A percentile compares a stretch with the other conserved stretches of the same genome.
phyloP scores from a whole-genome alignment of 2,329 filamentous ascomycete species.

The Stagonosporopsis vannaccii region DNA sequence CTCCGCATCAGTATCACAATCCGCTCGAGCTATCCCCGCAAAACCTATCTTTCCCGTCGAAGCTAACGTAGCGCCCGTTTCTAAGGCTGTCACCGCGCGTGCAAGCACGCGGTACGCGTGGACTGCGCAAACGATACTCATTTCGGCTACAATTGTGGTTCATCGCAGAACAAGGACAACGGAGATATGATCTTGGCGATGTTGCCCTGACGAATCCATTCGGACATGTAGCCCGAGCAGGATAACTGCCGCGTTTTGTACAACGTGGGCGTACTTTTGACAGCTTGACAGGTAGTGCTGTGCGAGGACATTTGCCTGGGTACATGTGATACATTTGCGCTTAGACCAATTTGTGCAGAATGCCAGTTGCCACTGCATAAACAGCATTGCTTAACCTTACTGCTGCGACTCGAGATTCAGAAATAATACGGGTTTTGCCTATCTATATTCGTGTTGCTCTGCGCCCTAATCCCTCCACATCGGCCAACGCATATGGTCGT shows the following conservation, averaged over 20 bases:
- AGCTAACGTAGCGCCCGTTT: background rate
- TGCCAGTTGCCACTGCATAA: background rate
- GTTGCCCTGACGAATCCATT: conserved; percentile 5
- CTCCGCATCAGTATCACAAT: background rate
- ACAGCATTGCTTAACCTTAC: background rate
- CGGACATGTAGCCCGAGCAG: conserved; percentile 22
- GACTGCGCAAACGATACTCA: background rate
- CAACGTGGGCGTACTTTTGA: conserved; percentile 23
- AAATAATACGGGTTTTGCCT: background rate
- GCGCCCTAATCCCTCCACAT: background rate
- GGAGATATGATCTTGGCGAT: conserved; percentile 6
- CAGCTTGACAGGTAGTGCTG: conserved; percentile 36
- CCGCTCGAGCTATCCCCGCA: background rate
- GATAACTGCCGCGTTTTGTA: conserved; percentile 3
- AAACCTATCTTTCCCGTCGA: background rate
- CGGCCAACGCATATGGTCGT: conserved; percentile 12
- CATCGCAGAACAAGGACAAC: background rate
- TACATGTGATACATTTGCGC: background rate
- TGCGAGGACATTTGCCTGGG: conserved; percentile 20
- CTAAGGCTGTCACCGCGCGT: background rate
- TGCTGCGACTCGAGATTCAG: background rate
- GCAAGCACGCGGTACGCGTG: background rate
- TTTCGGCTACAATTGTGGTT: background rate
- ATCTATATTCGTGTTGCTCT: background rate
- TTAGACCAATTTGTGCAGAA: background rate